Evolutionary conservation across 176 grass and related monocot species (phyloP), one percentile per base, ranked within the genome.

Genomic region (Triticum timopheevii): DNA sequence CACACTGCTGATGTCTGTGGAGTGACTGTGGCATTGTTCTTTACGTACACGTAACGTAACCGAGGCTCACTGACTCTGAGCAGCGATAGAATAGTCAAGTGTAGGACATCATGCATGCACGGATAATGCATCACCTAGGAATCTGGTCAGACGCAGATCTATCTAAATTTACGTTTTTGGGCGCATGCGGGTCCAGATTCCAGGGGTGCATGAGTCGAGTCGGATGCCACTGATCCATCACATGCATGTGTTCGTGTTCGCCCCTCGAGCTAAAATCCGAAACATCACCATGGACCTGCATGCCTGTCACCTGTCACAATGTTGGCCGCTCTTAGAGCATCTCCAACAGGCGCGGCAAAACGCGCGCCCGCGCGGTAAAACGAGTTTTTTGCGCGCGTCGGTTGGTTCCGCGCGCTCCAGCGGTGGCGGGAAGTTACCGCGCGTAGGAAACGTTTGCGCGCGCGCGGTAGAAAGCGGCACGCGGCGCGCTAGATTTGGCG

Each of bases 261-360:
- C 16, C 3, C 12, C 34, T 70, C 17, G 76, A 67, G 52, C 80
- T 69, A 88, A 19, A 66, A 63, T 88, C 87, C 54, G 80, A 69
- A 54, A 82, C 63, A 79, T 64, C 11, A 0, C 27, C 63, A 69
- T 77, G 70, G 74, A 62, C 59, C 16, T 63, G 28, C 64, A 50
- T 71, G 64, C 11, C 52, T 82, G 88, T 77, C 63, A 82, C 36
- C 35, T 68, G 62, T 69, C 61, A 65, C 33, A 58, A 36, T 16
- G 13, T 61, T 70, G 39, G 39, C 39, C 7, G 8, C 7, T 40
- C 39, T 39, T 39, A n/a, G n/a, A n/a, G n/a, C n/a, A n/a, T n/a
- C n/a, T n/a, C n/a, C n/a, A n/a, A n/a, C n/a, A n/a, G n/a, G n/a
- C n/a, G n/a, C n/a, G n/a, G n/a, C n/a, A n/a, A n/a, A n/a, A n/a